Base-by-base conservation (phyloP, 192 early-diverging fungal species). In the Mortierella alpina region DNA sequence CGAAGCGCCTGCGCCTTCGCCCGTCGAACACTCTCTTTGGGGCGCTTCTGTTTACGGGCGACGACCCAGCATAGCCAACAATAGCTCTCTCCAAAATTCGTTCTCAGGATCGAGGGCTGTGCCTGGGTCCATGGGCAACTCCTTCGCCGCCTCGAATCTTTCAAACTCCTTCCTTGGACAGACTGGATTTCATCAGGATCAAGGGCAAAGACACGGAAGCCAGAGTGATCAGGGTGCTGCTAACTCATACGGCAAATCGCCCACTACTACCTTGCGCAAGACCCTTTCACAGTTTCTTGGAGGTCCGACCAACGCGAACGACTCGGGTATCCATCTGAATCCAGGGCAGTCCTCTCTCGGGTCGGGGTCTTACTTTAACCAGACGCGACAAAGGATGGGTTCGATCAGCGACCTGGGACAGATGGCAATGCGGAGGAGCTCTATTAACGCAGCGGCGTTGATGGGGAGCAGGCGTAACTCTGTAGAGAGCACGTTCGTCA, bases 1-100 rank as follows among this genome's bases (percentile, higher is more conserved):
- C 8, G 76, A 79, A 23, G 76, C 76, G 5, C 76, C 76, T 2
- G 76, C 76, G 18, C 76, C 76, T 47, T 79, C 76, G n/a, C 76
- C 76, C 49, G 76, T 79, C 39, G 76, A 79, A 42, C 68, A 79
- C 50, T 70, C 68, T 14, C 18, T 67, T 41, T 79, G 76, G 76
- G 64, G 69, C 18, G 51, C 52, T 0, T 65, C 59, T 18, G 61
- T 54, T 56, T 55, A 67, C 61, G 76, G 76, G 44, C 40, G 76
- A 62, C 55, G 76, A n/a, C 63, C 76, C 12, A 79, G 76, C 51
- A 6, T 39, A 14, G 63, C 63, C 2, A 55, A 23, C 40, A 78
- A 65, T 51, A 64, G 23, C 45, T 71, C 68, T 13, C 67, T 69
- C 39, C 73, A 76, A 51, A 76, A 47, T 41, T 68, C 66, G 14